Conservation (phyloP, 257 asterid genomes). For the Gentiana dahurica region DNA sequence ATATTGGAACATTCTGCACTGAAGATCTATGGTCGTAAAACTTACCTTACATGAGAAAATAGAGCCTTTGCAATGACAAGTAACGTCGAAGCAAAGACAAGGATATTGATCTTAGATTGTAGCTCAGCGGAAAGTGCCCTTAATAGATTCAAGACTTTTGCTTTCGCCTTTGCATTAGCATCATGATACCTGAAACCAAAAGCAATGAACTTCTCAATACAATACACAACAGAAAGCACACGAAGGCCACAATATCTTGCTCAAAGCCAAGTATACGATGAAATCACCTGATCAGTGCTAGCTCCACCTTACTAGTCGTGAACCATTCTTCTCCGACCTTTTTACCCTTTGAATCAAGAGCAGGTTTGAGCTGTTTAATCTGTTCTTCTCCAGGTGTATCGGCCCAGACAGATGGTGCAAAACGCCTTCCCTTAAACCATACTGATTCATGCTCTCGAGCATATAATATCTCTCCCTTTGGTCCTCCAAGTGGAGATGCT, state of each 20-base stretch:
- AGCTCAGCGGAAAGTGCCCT: slow-evolving; percentile 77
- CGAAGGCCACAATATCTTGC: neutral
- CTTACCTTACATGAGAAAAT: slow-evolving; percentile 84
- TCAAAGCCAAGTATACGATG: neutral
- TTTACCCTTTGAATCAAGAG: slow-evolving; percentile 88
- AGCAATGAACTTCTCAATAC: neutral
- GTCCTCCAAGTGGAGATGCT: slow-evolving; percentile 75
- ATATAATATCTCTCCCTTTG: slow-evolving; percentile 84
- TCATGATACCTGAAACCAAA: slow-evolving; percentile 62
- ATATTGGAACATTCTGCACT: neutral
- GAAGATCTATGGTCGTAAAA: slow-evolving; percentile 6
- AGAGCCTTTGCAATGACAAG: slow-evolving; percentile 89
- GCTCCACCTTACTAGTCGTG: slow-evolving; percentile 74
- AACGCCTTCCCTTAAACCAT: slow-evolving; percentile 95
- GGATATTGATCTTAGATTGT: slow-evolving; percentile 69
- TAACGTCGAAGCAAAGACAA: slow-evolving; percentile 83
- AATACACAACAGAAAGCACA: slow-evolving; percentile 2
- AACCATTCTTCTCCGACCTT: slow-evolving; percentile 98
- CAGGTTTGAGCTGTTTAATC: slow-evolving; percentile 69
- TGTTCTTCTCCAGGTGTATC: slow-evolving; percentile 87
- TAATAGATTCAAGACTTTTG: slow-evolving; percentile 67
- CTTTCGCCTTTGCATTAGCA: slow-evolving; percentile 61
- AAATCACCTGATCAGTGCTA: slow-evolving; percentile 60
- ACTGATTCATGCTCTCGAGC: slow-evolving; percentile 87
- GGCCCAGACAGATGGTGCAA: slow-evolving; percentile 59